Evolutionary conservation across 176 grass and related monocot species (phyloP).

Genomic region (Phragmites australis): DNA sequence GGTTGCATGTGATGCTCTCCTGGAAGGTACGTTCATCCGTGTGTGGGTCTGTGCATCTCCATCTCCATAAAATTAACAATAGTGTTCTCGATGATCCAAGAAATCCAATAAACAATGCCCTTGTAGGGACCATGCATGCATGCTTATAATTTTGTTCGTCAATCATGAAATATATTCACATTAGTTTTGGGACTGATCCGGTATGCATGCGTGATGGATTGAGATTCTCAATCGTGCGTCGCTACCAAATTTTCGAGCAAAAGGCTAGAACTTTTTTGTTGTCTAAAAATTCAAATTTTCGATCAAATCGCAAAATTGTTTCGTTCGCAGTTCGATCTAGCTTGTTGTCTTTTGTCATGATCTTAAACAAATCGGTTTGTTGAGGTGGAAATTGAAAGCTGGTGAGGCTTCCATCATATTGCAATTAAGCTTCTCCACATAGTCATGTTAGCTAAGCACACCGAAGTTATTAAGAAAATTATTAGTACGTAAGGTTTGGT

Average conservation of each 20-base stretch:
- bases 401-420: background rate
- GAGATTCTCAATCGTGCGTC: conserved; percentile 19
- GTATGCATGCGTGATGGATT: background rate
- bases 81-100: conserved; percentile 31
- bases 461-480: conserved; percentile 2
- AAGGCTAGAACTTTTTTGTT: too few species aligned
- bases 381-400: background rate
- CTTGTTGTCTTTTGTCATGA: conserved; percentile 2
- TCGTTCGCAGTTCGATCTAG: conserved; percentile 6
- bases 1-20: conserved; percentile 27
- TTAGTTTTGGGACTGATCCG: background rate
- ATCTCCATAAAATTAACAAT: conserved; percentile 24
- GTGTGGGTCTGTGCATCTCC: conserved; percentile 23
- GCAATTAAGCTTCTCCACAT: background rate
- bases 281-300: too few species aligned
- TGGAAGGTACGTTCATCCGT: conserved; percentile 22
- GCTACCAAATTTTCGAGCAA: background rate
- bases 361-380: background rate
- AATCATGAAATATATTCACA: conserved; percentile 21
- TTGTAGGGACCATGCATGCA: conserved; percentile 31
- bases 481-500: background rate
- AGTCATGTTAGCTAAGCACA: conserved; percentile 3
- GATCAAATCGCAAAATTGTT: conserved; percentile 2
- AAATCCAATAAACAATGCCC: conserved; percentile 13
- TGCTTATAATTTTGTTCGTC: conserved; percentile 25